A percentile compares a stretch with the other conserved stretches of the same genome.
These are phyloP conservation scores for Talaromyces sp. DNA, from an alignment of 2,329 filamentous ascomycete genomes.

Conservation along the genomic window DNA sequence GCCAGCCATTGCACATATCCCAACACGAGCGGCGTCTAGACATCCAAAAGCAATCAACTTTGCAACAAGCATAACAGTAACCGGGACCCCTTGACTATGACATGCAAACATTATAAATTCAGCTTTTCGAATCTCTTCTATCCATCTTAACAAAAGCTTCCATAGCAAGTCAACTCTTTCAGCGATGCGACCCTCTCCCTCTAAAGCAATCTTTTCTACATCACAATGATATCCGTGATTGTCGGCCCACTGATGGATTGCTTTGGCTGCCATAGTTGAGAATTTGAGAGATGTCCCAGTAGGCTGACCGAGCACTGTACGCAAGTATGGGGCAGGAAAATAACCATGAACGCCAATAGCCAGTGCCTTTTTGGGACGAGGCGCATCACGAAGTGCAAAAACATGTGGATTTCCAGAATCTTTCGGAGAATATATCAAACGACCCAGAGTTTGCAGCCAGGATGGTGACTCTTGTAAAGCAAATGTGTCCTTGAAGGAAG, in stretches of 20 bases:
- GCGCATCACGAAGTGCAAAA: conserved; percentile 64
- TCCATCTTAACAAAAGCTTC: conserved; percentile 92
- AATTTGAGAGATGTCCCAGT: conserved; percentile 95
- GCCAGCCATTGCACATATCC: conserved; percentile 84
- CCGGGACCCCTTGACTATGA: conserved; percentile 93
- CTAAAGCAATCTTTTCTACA: conserved; percentile 89
- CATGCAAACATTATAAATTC: conserved; percentile 91
- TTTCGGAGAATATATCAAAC: conserved; percentile 50
- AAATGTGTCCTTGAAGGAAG: conserved; percentile 48
- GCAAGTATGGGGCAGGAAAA: conserved; percentile 80
- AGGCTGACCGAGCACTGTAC: conserved; percentile 89
- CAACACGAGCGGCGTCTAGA: conserved; percentile 70
- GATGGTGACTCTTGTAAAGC: conserved; percentile 52
- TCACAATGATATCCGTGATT: conserved; percentile 70
- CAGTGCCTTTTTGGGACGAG: conserved; percentile 76
- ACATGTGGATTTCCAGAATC: conserved; percentile 66
- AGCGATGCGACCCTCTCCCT: conserved; percentile 87
- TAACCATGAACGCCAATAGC: conserved; percentile 94
- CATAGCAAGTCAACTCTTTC: conserved; percentile 89
- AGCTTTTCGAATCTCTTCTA: conserved; percentile 79
- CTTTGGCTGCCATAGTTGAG: conserved; percentile 77
- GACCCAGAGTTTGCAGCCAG: conserved; percentile 56
- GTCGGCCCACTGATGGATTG: conserved; percentile 79
- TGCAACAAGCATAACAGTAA: conserved; percentile 85
- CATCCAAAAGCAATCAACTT: conserved; percentile 90